Base-by-base conservation (phyloP, 305 asterid species). In the Nicotiana rustica region DNA sequence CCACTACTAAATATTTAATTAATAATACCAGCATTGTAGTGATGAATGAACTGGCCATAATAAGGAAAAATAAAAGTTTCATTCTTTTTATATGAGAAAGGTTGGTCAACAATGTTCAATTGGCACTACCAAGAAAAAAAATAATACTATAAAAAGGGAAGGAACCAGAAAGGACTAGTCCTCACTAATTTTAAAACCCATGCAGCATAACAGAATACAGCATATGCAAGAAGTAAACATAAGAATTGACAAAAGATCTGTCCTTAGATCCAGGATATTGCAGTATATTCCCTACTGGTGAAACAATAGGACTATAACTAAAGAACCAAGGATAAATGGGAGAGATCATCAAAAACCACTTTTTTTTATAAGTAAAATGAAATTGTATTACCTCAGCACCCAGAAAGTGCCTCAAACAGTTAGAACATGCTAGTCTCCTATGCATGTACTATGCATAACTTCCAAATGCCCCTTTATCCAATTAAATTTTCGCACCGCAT, bases 31-130 rank as follows among this genome's bases (percentile, higher is more conserved):
- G 62, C 14, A 73, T 21, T 15, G 12, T 49, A 25, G 15, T 4
- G 64, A 49, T 49, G 79, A 73, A 73, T 47, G 79, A 73, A 0
- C 79, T 49, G 79, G 15, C 44, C 44, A 14, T 49, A 73, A 49
- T 6, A 49, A 25, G 15, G 44, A 3, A 0, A 25, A 49, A 25
- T 44, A 7, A 49, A 7, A 6, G 75, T 35, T 35, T 17, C 19
- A 47, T 73, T 73, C 15, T 49, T 49, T 47, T 0, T 25, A 49
- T 47, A 47, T 70, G 36, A 25, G 14, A 49, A 73, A 49, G 62
- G 79, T 25, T 25, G 79, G 79, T 47, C 41, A 47, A 47, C 79
- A 73, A 73, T 49, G 61, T 47, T 18, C 35, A 41, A 19, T 10
- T 19, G 60, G 12, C 19, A 44, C 2, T 38, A 44, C 12, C 60